A percentile compares a stretch with the other conserved stretches of the same genome.
Evolutionary conservation across 164 flowering plant species (phyloP).

Genomic region (Dillenia suffruticosa): DNA sequence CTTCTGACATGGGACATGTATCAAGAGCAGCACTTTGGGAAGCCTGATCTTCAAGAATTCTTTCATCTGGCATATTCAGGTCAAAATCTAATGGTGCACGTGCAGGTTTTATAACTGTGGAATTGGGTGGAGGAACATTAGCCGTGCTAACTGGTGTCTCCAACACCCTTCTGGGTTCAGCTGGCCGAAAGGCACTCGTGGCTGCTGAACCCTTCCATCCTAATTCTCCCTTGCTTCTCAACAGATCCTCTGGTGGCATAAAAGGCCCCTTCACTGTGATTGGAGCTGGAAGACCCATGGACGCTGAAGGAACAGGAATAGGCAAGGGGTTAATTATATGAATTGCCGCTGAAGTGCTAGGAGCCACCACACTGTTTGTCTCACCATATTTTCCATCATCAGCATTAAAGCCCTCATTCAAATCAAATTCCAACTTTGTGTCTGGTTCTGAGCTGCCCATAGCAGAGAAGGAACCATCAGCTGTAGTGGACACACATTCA

Average conservation of each 20-base stretch:
- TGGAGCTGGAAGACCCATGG: constrained; percentile 47
- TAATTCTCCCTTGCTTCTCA: constrained; percentile 55
- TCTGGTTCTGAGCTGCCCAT: constrained; percentile 34
- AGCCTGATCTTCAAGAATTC: constrained; percentile 50
- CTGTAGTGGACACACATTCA: constrained; percentile 38
- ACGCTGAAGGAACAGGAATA: constrained; percentile 34
- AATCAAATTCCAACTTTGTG: constrained; percentile 70
- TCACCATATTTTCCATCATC: constrained; percentile 71
- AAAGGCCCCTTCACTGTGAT: constrained; percentile 83
- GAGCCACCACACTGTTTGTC: constrained; percentile 12
- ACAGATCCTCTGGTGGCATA: constrained; percentile 64
- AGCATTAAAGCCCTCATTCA: constrained; percentile 73
- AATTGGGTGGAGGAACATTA: constrained; percentile 22
- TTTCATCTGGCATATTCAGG: constrained; percentile 78
- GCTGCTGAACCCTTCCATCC: constrained; percentile 99
- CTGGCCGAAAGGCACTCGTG: constrained; percentile 95
- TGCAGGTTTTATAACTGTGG: constrained; percentile 31
- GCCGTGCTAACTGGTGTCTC: constrained; percentile 32
- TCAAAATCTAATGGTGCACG: constrained; percentile 69
- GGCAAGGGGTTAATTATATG: constrained; percentile 35
- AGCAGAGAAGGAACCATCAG: constrained; percentile 25
- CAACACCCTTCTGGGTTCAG: constrained; percentile 72
- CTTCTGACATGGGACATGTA: constrained; percentile 8
- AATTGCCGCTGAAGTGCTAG: constrained; percentile 25
- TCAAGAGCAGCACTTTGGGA: constrained; percentile 24